Evolutionary conservation across 495 filamentous ascomycete species (phyloP).

Genomic region (Chaetomium fimeti): DNA sequence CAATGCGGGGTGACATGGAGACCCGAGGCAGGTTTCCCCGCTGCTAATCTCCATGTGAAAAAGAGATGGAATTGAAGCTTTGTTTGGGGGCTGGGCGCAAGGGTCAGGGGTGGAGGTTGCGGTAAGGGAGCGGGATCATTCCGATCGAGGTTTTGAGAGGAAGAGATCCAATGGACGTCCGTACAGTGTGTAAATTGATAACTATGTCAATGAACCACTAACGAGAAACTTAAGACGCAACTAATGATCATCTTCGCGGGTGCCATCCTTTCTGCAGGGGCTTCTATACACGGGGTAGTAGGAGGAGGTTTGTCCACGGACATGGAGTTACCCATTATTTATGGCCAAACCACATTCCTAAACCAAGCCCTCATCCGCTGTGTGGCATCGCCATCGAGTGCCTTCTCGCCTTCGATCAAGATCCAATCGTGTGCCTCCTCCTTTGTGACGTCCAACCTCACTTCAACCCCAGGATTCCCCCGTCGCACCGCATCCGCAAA

Average conservation of each 20-base stretch:
- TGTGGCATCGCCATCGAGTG: constrained; percentile 25
- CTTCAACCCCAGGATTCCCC: constrained; percentile 15
- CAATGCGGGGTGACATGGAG: constrained; percentile 1
- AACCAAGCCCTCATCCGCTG: constrained; percentile 30
- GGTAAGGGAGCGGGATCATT: background rate
- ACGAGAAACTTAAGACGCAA: too few relatives aligned
- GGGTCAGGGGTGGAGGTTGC: background rate
- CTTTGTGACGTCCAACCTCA: constrained; percentile 21
- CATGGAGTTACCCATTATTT: background rate
- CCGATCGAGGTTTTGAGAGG: background rate
- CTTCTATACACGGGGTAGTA: too few relatives aligned
- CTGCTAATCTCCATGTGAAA: constrained; percentile 8
- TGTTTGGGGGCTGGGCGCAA: background rate
- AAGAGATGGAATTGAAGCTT: background rate
- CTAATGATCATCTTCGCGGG: too few relatives aligned
- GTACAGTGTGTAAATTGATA: too few relatives aligned
- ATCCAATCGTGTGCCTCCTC: constrained; percentile 34
- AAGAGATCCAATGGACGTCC: too few relatives aligned
- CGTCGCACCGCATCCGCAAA: constrained; percentile 20
- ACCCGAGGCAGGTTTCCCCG: constrained; percentile 8
- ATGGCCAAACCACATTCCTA: constrained; percentile 14
- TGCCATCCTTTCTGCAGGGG: too few relatives aligned
- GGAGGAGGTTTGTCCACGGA: background rate
- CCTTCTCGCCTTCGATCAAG: constrained; percentile 24
- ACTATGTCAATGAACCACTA: too few relatives aligned